Evolutionary conservation across 352 stramenopile species (phyloP), one percentile per base, ranked within the genome.

Genomic region (Hyaloperonospora brassicae): DNA sequence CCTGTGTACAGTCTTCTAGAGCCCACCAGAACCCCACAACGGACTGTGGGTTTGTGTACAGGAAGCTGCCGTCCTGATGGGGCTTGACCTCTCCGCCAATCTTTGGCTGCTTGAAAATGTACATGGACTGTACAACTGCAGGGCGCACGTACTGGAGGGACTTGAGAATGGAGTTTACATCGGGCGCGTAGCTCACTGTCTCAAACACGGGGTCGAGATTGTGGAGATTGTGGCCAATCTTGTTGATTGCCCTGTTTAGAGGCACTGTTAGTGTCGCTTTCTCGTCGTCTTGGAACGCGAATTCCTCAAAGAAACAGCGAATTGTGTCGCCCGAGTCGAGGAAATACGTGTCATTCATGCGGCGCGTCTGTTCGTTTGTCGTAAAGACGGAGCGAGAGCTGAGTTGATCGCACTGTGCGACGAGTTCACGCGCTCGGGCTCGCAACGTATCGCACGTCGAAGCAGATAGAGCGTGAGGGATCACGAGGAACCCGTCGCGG

Each of bases 51-150:
- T 95, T 79, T 17, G 95, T 98, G 70, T 88, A 96, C n/a, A 98
- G 78, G 62, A 97, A 98, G 25, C 88, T 97, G 11, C 89, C 95
- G 72, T 98, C 95, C 71, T 98, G 95, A 77, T 98, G 95, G n/a
- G 86, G 76, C 47, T 86, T 89, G 0, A 98, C 93, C 40, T 96
- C 88, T 34, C 92, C 93, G 31, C 95, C 93, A 50, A 97, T 95
- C 31, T 70, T 76, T 17, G 88, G 84, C 65, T 97, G 87, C 67
- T 98, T 98, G 75, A 98, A 97, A 66, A 98, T 98, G 70, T 98
- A 98, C 95, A 98, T 98, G 47, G 73, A 94, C 63, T 98, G 92
- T 47, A 96, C 91, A 1, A 95, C 76, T 30, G 97, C 76, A 1
- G 95, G 93, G 30, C 93, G 74, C 39, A 74, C 58, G 63, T 94